Percentiles rank a stretch among this genome's conserved stretches.
phyloP scores from a whole-genome alignment of 2,329 filamentous ascomycete genomes.

The Orbilia quercus region DNA sequence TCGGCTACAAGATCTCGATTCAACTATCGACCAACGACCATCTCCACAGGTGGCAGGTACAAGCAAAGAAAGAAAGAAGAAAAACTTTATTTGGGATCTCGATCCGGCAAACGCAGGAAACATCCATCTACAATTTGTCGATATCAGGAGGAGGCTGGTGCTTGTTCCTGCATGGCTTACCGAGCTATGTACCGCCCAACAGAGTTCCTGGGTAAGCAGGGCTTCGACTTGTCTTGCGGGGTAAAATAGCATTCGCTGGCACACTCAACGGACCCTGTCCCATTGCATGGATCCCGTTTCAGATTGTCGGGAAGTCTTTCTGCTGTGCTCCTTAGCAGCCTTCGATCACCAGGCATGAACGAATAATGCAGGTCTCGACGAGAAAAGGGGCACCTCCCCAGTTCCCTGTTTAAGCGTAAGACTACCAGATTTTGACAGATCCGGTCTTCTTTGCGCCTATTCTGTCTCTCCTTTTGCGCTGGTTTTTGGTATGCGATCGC shows the following conservation, averaged over 20 bases:
- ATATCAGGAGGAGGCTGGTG: conserved; percentile 28
- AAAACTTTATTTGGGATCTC: neutral
- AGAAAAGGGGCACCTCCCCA: conserved; percentile 31
- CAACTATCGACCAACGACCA: neutral
- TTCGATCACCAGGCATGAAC: conserved; percentile 39
- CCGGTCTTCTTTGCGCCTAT: conserved; percentile 5
- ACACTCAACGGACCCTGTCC: conserved; percentile 33
- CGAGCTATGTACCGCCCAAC: conserved; percentile 26
- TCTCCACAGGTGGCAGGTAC: neutral
- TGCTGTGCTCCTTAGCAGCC: conserved; percentile 21
- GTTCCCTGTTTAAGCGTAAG: conserved; percentile 34
- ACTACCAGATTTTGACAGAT: conserved; percentile 36
- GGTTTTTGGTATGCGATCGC: conserved; percentile 2
- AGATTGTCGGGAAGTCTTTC: conserved; percentile 24
- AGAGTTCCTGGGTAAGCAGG: conserved; percentile 27
- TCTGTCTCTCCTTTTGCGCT: neutral
- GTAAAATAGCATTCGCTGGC: conserved; percentile 36
- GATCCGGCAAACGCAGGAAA: conserved; percentile 2
- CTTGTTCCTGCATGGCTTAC: conserved; percentile 35
- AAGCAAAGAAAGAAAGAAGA: neutral
- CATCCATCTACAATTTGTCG: neutral
- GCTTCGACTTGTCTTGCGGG: conserved; percentile 43
- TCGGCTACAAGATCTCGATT: too few relatives aligned
- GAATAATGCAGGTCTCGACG: conserved; percentile 16
- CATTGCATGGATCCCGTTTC: conserved; percentile 40